phyloP scores from a whole-genome alignment of 352 stramenopile species.

The Globisporangium acanthophoron region DNA sequence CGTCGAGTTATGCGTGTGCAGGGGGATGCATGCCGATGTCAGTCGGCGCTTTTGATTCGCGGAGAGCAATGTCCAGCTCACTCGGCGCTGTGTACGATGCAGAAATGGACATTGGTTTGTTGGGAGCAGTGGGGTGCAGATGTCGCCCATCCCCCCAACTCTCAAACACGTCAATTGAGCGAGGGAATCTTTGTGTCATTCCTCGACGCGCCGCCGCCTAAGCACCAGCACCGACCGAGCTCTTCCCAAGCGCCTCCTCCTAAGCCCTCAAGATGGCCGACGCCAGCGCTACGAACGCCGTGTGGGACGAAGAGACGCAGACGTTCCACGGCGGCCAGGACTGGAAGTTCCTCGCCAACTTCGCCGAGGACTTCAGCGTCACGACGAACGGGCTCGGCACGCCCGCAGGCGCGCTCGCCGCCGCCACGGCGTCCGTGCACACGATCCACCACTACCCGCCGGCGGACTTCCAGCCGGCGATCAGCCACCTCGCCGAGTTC shows the following conservation, averaged over 20 bases:
- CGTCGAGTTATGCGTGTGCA: not conserved
- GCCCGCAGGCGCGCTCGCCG: constrained; percentile 56
- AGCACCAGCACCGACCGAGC: not conserved
- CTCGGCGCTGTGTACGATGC: no score
- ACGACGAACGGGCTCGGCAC: constrained; percentile 88
- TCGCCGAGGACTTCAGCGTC: constrained; percentile 87
- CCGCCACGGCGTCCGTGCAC: constrained; percentile 62
- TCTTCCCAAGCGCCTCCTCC: not conserved
- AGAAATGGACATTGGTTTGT: no score
- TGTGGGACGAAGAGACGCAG: constrained; percentile 82
- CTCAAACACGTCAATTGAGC: no score
- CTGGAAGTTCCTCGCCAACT: constrained; percentile 89
- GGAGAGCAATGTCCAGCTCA: no score
- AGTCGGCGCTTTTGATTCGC: not conserved
- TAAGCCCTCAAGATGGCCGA: constrained; percentile 5
- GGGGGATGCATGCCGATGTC: not conserved
- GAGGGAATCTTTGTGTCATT: no score
- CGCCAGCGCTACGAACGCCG: constrained; percentile 12
- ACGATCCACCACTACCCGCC: constrained; percentile 89
- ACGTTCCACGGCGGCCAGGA: constrained; percentile 90
- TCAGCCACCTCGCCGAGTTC: constrained; percentile 86
- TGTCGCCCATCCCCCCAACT: no score
- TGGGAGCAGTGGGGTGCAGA: no score
- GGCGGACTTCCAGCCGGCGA: constrained; percentile 86
- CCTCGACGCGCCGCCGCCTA: not conserved